phyloP scores from a whole-genome alignment of 768 basidiomycete species.

The Termitomyces sp. region DNA sequence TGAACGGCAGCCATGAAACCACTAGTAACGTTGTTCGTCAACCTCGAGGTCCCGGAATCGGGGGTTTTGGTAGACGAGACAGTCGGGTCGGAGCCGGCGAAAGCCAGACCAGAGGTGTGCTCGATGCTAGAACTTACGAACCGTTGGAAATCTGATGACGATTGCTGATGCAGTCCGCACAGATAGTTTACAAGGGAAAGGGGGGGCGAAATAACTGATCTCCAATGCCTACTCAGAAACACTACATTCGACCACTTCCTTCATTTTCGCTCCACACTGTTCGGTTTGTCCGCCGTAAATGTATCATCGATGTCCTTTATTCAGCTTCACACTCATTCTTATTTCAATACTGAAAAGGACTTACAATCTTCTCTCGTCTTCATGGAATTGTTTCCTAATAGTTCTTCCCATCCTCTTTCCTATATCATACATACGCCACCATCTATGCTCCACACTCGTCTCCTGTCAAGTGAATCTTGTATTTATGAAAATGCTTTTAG shows the following conservation, averaged over 20 bases:
- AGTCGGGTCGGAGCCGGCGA: conserved; percentile 45
- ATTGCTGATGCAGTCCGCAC: conserved; percentile 29
- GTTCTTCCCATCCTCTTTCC: conserved; percentile 15
- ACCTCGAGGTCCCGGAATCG: conserved; percentile 75
- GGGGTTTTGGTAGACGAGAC: conserved; percentile 70
- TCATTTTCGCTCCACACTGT: conserved; percentile 7
- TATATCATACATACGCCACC: conserved; percentile 33
- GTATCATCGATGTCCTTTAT: conserved; percentile 22
- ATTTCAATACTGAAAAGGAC: conserved; percentile 24
- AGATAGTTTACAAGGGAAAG: conserved; percentile 39
- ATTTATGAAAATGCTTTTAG: conserved; percentile 13
- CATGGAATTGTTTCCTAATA: conserved; percentile 27
- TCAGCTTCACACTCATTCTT: conserved; percentile 27
- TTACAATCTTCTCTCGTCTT: conserved; percentile 14
- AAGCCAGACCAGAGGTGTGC: conserved; percentile 54
- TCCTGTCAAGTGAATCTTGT: conserved; percentile 14
- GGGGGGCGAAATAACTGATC: conserved; percentile 31
- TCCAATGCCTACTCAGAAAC: conserved; percentile 9
- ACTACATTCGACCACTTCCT: conserved; percentile 16
- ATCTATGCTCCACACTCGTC: conserved; percentile 24
- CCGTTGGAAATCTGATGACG: conserved; percentile 72
- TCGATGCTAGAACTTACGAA: conserved; percentile 84
- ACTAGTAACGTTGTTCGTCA: conserved; percentile 68
- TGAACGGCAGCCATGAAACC: conserved; percentile 41
- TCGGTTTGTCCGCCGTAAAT: conserved; percentile 14